These are phyloP conservation scores for Pseudogymnoascus sp. DNA, from an alignment of 2,329 filamentous ascomycete genomes.

Conservation along the genomic window DNA sequence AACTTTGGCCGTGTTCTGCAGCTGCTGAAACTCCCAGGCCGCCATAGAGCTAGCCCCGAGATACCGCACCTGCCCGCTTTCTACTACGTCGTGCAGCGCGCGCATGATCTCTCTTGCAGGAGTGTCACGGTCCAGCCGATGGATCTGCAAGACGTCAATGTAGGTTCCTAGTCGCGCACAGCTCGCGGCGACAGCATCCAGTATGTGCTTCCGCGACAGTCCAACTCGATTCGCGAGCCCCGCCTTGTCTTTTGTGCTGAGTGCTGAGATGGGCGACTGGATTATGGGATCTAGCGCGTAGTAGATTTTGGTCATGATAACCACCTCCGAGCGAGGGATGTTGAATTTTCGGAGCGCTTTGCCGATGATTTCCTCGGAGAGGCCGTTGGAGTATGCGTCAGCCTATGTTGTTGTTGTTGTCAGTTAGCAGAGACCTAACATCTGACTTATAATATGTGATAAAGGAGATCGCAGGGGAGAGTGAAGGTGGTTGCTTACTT, in stretches of 20 bases:
- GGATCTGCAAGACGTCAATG: constrained; percentile 51
- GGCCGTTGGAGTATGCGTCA: constrained; percentile 38
- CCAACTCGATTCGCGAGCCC: constrained; percentile 40
- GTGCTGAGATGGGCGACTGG: constrained; percentile 38
- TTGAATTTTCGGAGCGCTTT: constrained; percentile 44
- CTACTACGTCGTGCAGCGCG: constrained; percentile 40
- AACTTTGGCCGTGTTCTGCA: constrained; percentile 40
- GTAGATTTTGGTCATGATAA: constrained; percentile 53
- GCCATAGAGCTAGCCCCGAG: constrained; percentile 30
- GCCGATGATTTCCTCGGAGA: constrained; percentile 37
- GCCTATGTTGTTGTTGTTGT: neutral
- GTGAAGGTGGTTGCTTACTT: too few species aligned
- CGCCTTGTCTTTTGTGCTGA: constrained; percentile 36
- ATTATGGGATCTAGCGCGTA: constrained; percentile 36
- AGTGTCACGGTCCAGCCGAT: constrained; percentile 45
- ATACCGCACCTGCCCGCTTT: constrained; percentile 29
- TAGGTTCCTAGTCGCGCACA: constrained; percentile 42
- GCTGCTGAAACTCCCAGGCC: constrained; percentile 36
- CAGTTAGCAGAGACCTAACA: too few species aligned
- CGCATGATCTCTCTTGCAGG: constrained; percentile 45
- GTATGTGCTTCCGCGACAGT: constrained; percentile 52
- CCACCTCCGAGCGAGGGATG: constrained; percentile 40
- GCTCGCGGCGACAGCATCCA: constrained; percentile 53
- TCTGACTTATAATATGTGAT: too few species aligned
- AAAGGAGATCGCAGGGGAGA: too few species aligned